Base-by-base conservation (phyloP, 2,329 filamentous ascomycete genomes). In the Lasiodiplodia sp. region DNA sequence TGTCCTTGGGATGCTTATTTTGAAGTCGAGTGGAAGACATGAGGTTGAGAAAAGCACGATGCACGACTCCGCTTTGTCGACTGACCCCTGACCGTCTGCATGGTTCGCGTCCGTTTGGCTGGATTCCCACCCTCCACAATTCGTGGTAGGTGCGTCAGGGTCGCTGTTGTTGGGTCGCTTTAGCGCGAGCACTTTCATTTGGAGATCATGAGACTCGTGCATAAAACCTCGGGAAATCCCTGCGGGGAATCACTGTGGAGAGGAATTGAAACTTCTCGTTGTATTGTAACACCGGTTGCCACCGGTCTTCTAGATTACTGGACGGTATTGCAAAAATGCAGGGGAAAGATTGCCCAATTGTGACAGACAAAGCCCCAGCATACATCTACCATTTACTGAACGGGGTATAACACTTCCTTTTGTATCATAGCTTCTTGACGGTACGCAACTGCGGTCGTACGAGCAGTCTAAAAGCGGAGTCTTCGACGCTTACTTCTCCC, bases 181-280 rank as follows among this genome's bases (percentile, higher is more conserved):
- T 52, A 52, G 58, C 58, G 58, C 58, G 23, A 47, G 57, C 23
- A 18, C 18, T 16, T 64, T 23, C 31, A 51, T 38, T 14, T 38
- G 14, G 60, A 52, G 60, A 64, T 64, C 60, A 64, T 64, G 60
- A 64, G 60, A 64, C 25, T 38, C 31, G 52, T 64, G 60, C 60
- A 52, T 64, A 64, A 37, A 52, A 18, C 31, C 28, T 51, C 16
- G 38, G 18, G 25, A 47, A 51, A 64, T n/a, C 60, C 60, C 31
- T 64, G 60, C 60, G 12, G 11, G 21, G n/a, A 12, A 52, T 52
- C 60, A n/a, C 12, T 64, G 11, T 53, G 25, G 12, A 23, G 25
- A 51, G 18, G n/a, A 49, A 10, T 28, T n/a, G n/a, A 14, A 51
- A 5, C n/a, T 21, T 31, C 12, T n/a, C 16, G 47, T 7, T 60